These are phyloP conservation scores for Penicillium fuscoglaucum DNA, from an alignment of 2,329 filamentous ascomycete genomes.

Conservation along the genomic window DNA sequence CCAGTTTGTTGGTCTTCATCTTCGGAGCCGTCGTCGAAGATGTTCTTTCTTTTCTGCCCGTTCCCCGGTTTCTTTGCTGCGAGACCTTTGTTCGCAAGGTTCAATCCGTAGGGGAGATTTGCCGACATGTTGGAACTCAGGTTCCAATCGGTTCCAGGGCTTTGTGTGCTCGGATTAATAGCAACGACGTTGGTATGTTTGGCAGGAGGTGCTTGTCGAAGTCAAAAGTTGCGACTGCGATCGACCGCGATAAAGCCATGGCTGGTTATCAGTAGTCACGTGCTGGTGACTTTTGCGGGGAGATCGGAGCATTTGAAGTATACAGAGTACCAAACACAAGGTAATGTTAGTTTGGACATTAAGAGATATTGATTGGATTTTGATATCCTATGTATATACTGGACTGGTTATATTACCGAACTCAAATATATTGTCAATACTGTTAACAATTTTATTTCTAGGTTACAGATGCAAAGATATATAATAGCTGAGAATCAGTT, in stretches of 20 bases:
- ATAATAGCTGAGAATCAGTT: not conserved
- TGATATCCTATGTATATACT: not conserved
- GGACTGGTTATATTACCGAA: fast-evolving
- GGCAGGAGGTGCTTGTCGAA: conserved; percentile 4
- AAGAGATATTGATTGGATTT: no score
- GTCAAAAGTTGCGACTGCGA: conserved; percentile 16
- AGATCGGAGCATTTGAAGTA: not conserved
- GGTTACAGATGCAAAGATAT: not conserved
- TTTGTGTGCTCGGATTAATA: not conserved
- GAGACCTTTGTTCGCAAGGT: conserved; percentile 40
- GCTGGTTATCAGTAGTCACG: conserved; percentile 21
- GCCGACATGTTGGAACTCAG: conserved; percentile 27
- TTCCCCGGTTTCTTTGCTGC: conserved; percentile 28
- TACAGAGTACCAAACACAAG: not conserved
- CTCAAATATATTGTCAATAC: not conserved
- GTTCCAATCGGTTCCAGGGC: not conserved
- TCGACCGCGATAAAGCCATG: conserved; percentile 15
- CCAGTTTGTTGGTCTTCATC: conserved; percentile 28
- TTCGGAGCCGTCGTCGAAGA: conserved; percentile 49
- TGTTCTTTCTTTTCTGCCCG: conserved; percentile 49
- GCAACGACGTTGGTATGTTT: not conserved
- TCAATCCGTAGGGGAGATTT: conserved; percentile 46
- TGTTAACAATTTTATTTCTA: not conserved
- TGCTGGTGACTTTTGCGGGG: conserved; percentile 16
- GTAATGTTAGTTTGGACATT: not conserved